Evolutionary conservation across 225 moss, liverwort and hornwort species (phyloP), one percentile per base, ranked within the genome.

Genomic region (Marchantia polymorpha): DNA sequence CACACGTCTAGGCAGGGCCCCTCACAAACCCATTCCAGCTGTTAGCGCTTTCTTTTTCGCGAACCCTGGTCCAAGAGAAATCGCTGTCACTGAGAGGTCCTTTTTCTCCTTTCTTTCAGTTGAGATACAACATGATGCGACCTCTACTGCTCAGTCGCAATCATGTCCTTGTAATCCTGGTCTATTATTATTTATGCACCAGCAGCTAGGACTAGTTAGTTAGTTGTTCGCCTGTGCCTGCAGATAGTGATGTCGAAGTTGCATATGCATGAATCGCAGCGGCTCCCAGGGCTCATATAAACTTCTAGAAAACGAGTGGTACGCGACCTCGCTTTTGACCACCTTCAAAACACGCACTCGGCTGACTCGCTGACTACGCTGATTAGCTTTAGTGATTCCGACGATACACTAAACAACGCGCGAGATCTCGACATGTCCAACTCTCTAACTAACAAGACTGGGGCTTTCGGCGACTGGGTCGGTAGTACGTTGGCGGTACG

Each of bases 11-110:
- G 20, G 31, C 59, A 11, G 17, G 47, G 17, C 26, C 70, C 30
- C 54, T 55, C 55, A 52, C 10, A 75, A 52, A 47, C 58, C 30
- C 58, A 15, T 39, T 75, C 31, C 58, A 75, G 58, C 74, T 75
- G 74, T 75, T 75, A 25, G 48, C 49, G 16, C 70, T 48, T 0
- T 47, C 70, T 19, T 49, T 70, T 20, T 70, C 70, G 19, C 13
- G 67, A 14, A 67, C 27, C 50, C 68, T 39, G 11, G 27, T 68
- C 68, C 29, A 29, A 48, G 8, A 46, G 22, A 54, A 54, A 27
- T 22, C 50, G 16, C 71, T 48, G 27, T 73, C 52, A 73, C 73
- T 55, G 71, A 49, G 46, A 0, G n/a, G 71, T 71, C 49, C 49
- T 71, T 71, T 70, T 47, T 48, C 6, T 12, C 23, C 50, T 56